Evolutionary conservation across 192 early-diverging fungal genomes (phyloP).

Genomic region (Pilobolus umbonatus): DNA sequence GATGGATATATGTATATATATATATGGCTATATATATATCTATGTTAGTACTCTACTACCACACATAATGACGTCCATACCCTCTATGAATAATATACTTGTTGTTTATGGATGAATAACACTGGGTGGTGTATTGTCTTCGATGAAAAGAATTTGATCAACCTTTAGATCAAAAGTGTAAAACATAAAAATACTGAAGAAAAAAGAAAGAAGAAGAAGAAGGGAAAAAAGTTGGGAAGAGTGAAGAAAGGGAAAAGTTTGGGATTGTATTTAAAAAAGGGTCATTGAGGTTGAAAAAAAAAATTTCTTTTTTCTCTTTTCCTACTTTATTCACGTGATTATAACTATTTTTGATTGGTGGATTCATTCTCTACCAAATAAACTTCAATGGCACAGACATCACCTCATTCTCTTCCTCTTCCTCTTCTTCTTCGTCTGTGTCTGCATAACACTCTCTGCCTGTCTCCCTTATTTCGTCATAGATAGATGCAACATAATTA

Average conservation of each 20-base stretch:
- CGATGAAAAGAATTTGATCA: not conserved
- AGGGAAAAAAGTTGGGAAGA: no score
- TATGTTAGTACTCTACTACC: no score
- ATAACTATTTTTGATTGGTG: not conserved
- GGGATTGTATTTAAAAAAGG: no score
- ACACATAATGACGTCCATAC: no score
- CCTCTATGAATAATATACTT: no score
- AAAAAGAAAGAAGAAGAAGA: not conserved
- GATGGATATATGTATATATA: no score
- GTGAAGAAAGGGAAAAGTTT: no score
- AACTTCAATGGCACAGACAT: slow-evolving; percentile 7
- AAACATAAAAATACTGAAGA: not conserved
- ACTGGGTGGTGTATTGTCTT: no score
- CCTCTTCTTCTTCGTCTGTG: not conserved
- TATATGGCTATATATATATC: no score
- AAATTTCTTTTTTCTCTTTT: no score
- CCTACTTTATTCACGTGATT: not conserved
- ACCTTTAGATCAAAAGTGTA: not conserved
- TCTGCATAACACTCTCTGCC: not conserved
- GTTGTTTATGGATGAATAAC: no score
- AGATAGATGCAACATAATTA: slow-evolving; percentile 23
- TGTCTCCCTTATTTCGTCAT: slow-evolving; percentile 19
- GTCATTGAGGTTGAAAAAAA: no score
- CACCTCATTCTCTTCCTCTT: not conserved
- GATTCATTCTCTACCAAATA: slow-evolving; percentile 5